Base-by-base conservation (phyloP, 768 basidiomycete genomes). In the Tulasnella sp. region DNA sequence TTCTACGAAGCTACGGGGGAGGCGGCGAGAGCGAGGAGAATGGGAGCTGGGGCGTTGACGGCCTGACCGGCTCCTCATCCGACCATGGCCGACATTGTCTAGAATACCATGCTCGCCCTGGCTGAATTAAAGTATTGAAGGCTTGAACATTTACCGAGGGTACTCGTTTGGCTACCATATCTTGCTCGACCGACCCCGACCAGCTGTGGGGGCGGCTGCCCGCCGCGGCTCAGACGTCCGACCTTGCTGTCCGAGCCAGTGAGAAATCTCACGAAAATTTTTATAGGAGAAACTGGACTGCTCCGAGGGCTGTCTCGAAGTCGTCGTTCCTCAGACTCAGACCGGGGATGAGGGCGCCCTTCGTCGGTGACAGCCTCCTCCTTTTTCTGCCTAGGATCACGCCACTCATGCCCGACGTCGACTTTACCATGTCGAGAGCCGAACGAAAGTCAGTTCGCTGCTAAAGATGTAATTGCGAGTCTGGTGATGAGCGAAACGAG, bases 1-100 rank as follows among this genome's bases (percentile, higher is more conserved):
- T 99, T 99, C 84, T 99, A 99, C 81, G 88, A 88, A 42, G 92
- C 91, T 9, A 91, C 91, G 3, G 92, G 88, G 39, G 46, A 72
- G 23, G 70, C 79, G 29, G 79, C 79, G 20, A n/a, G 70, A 44
- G 42, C 42, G 61, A 55, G 79, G 26, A 57, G 37, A 40, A 42
- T 80, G 48, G 79, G 79, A n/a, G 79, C 79, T 67, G 61, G 61
- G 61, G 61, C 16, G 2, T 67, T 67, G 61, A 35, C 73, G 26
- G 61, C 32, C 61, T 67, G 32, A 67, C 61, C 61, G 61, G 61
- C 11, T 67, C 26, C 61, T 67, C 51, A 67, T 67, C 61, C 61
- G 61, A 67, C 3, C 32, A 67, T 32, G 61, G 61, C 32, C 61
- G 61, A 67, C 29, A 67, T 29, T 32, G 29, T 67, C 61, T 67